phyloP scores from a whole-genome alignment of 2,329 filamentous ascomycete genomes.

The Cercospora sesami region DNA sequence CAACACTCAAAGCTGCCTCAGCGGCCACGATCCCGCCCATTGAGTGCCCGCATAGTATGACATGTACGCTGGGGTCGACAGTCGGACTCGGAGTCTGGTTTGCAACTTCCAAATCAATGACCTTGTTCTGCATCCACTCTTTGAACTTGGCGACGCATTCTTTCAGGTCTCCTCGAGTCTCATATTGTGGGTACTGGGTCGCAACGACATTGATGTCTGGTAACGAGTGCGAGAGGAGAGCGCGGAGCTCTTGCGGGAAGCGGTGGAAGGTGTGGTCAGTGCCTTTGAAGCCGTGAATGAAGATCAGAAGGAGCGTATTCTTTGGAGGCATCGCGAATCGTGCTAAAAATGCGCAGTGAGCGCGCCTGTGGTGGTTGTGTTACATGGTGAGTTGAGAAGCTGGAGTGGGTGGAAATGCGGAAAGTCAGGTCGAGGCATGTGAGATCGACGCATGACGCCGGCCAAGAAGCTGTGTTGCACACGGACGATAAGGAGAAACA shows the following conservation, averaged over 20 bases:
- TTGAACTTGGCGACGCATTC: slow-evolving; percentile 72
- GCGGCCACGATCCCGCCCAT: slow-evolving; percentile 93
- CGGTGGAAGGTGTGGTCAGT: slow-evolving; percentile 74
- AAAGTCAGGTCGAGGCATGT: slow-evolving; percentile 2
- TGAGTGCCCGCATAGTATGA: slow-evolving; percentile 80
- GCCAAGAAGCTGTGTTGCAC: background rate
- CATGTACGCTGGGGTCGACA: slow-evolving; percentile 79
- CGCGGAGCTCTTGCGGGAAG: slow-evolving; percentile 71
- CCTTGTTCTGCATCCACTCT: slow-evolving; percentile 83
- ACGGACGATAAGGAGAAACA: background rate
- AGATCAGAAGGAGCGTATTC: slow-evolving; percentile 77
- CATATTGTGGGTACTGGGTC: slow-evolving; percentile 75
- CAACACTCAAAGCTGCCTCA: slow-evolving; percentile 75
- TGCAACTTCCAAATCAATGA: slow-evolving; percentile 90
- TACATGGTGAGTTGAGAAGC: background rate
- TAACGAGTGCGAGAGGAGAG: slow-evolving; percentile 63
- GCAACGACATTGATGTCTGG: slow-evolving; percentile 68
- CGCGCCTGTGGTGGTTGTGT: background rate
- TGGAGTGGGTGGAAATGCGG: background rate
- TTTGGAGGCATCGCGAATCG: slow-evolving; percentile 43
- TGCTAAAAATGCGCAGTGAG: background rate
- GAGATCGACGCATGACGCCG: slow-evolving; percentile 1
- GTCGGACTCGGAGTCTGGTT: slow-evolving; percentile 79
- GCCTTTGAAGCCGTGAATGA: slow-evolving; percentile 89
- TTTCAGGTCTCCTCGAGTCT: slow-evolving; percentile 74